Conservation (phyloP, 2,329 filamentous ascomycete species). For the Didymella arachidicola region DNA sequence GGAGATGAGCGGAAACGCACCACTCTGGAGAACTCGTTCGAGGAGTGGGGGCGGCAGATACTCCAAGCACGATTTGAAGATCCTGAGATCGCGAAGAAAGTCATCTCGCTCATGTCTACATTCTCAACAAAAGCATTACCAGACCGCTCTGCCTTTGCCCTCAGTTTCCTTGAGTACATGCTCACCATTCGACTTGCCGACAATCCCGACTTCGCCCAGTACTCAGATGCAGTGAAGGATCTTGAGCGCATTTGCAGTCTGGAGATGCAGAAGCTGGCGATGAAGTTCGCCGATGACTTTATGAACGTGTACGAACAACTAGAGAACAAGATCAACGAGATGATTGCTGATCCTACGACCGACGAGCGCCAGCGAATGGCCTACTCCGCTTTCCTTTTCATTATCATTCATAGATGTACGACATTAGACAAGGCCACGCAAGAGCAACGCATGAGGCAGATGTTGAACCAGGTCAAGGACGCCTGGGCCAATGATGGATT, state of each 20-base stretch:
- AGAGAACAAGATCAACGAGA: constrained; percentile 80
- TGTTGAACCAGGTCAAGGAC: constrained; percentile 81
- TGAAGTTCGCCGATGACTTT: constrained; percentile 90
- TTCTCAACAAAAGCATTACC: constrained; percentile 83
- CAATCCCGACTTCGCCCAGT: constrained; percentile 73
- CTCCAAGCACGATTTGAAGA: constrained; percentile 79
- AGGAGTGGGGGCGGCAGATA: constrained; percentile 76
- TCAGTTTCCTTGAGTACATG: constrained; percentile 90
- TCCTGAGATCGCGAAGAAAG: constrained; percentile 81
- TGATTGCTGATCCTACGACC: constrained; percentile 73
- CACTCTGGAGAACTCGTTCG: constrained; percentile 69
- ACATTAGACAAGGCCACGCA: constrained; percentile 76
- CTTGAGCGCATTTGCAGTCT: constrained; percentile 84
- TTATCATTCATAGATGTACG: constrained; percentile 87
- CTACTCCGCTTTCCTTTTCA: constrained; percentile 89
- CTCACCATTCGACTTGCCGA: constrained; percentile 81
- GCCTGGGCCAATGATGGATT: constrained; percentile 80
- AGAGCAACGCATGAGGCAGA: constrained; percentile 74
- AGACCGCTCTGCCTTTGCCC: constrained; percentile 79
- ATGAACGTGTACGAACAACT: constrained; percentile 87
- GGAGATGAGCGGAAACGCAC: constrained; percentile 60
- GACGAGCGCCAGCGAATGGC: constrained; percentile 87
- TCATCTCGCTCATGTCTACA: constrained; percentile 82
- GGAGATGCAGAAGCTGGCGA: constrained; percentile 86
- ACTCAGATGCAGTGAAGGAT: constrained; percentile 89